Evolutionary conservation across 2,329 filamentous ascomycete species (phyloP).

Genomic region (Aspergillus transmontanensis): DNA sequence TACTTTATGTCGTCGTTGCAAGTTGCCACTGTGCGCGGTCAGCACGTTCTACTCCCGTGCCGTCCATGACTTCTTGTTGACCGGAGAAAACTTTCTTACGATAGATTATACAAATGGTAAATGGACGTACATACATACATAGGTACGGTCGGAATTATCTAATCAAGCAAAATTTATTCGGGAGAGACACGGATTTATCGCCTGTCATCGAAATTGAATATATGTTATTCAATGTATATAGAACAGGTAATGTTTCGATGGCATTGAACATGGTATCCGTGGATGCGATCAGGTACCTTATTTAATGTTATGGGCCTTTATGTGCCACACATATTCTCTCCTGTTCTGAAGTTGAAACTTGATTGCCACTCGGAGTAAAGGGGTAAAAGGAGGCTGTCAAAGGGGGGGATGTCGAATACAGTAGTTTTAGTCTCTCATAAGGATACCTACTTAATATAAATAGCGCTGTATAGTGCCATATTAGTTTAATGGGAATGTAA

Average conservation of each 20-base stretch:
- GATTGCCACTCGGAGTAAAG: constrained; percentile 1
- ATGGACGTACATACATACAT: too few species aligned
- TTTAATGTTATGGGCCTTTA: background rate
- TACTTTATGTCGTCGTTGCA: constrained; percentile 3
- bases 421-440: background rate
- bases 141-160: too few species aligned
- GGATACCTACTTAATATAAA: background rate
- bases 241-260: background rate
- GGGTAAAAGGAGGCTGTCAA: background rate
- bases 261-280: background rate
- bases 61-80: background rate
- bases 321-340: background rate
- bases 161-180: too few species aligned
- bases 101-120: background rate
- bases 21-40: background rate
- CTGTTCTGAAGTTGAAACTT: background rate
- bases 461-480: background rate
- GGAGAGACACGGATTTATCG: too few species aligned
- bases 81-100: background rate
- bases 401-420: background rate
- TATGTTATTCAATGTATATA: too few species aligned
- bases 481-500: background rate
- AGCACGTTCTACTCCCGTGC: background rate
- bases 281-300: background rate
- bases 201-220: too few species aligned